phyloP scores from a whole-genome alignment of 345 rosid genomes.

The Moricandia moricandioides region DNA sequence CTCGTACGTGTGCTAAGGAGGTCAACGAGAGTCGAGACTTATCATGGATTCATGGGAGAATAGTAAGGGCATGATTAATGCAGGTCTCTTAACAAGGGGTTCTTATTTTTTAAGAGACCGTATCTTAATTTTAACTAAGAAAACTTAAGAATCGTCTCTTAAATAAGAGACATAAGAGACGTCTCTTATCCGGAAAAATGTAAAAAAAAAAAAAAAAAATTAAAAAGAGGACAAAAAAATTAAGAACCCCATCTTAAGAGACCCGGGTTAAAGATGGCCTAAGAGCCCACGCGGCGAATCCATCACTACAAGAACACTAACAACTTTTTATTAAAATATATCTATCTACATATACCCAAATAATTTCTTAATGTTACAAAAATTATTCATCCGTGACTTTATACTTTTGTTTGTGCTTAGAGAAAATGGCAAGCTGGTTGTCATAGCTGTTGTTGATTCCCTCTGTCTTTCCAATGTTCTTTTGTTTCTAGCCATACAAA shows the following conservation, averaged over 20 bases:
- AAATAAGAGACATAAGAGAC: too few species aligned
- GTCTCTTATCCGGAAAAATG: too few species aligned
- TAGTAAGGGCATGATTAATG: slow-evolving; percentile 19
- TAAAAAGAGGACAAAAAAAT: too few species aligned
- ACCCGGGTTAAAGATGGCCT: too few species aligned
- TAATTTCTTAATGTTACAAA: neutral
- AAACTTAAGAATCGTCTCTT: too few species aligned
- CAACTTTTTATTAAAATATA: slow-evolving; percentile 27
- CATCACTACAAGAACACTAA: slow-evolving; percentile 36
- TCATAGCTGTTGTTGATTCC: slow-evolving; percentile 49
- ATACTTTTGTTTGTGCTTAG: slow-evolving; percentile 22
- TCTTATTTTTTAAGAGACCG: too few species aligned
- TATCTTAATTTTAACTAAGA: too few species aligned
- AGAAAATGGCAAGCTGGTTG: slow-evolving; percentile 37
- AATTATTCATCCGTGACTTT: slow-evolving; percentile 25
- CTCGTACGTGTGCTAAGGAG: slow-evolving; percentile 24
- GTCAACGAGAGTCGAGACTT: slow-evolving; percentile 30
- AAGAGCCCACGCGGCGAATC: slow-evolving; percentile 35
- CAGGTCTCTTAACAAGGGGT: too few species aligned
- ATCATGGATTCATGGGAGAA: slow-evolving; percentile 15
- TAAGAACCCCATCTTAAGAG: too few species aligned
- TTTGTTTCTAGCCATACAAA: slow-evolving; percentile 23
- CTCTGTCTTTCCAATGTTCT: slow-evolving; percentile 38
- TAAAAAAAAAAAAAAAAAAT: too few species aligned
- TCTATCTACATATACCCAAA: neutral